Conservation (phyloP, 225 moss, liverwort and hornwort species). For the Antitrichia curtipendula region DNA sequence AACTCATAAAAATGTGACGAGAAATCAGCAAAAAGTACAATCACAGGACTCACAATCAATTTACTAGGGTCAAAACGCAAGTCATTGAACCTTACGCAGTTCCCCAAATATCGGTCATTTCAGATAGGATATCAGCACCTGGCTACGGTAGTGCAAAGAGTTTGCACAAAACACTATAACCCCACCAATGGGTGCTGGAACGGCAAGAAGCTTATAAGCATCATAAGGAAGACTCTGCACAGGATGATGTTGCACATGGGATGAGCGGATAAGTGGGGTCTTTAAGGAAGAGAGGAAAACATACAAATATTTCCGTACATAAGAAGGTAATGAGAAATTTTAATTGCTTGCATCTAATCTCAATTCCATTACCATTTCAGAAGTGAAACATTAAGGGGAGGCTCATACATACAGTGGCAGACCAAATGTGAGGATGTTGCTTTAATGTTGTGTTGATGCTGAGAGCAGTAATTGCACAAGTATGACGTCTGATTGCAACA, state of each 20-base stretch:
- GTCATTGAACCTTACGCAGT: not conserved
- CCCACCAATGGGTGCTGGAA: constrained; percentile 96
- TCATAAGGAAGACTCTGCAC: constrained; percentile 79
- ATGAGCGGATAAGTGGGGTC: not conserved
- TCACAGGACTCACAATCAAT: not conserved
- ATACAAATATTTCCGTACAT: not conserved
- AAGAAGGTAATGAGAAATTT: not conserved
- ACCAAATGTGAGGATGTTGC: constrained; percentile 99
- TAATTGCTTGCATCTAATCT: not conserved
- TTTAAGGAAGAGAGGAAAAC: not conserved
- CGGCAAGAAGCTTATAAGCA: constrained; percentile 95
- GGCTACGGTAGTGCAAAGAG: constrained; percentile 88
- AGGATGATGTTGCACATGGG: not conserved
- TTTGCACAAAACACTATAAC: constrained; percentile 86
- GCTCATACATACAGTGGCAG: constrained; percentile 66
- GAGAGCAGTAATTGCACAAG: constrained; percentile 80
- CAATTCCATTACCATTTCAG: not conserved
- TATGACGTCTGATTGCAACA: constrained; percentile 80
- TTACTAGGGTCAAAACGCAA: not conserved
- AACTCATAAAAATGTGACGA: not conserved
- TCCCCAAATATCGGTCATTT: not conserved
- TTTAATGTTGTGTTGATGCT: constrained; percentile 93
- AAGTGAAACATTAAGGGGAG: not conserved
- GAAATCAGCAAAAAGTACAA: not conserved
- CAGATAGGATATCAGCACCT: constrained; percentile 20